Percentiles rank a stretch among this genome's conserved stretches.
Conservation (phyloP, 2,329 filamentous ascomycete genomes). For the Niveomyces coronatus region DNA sequence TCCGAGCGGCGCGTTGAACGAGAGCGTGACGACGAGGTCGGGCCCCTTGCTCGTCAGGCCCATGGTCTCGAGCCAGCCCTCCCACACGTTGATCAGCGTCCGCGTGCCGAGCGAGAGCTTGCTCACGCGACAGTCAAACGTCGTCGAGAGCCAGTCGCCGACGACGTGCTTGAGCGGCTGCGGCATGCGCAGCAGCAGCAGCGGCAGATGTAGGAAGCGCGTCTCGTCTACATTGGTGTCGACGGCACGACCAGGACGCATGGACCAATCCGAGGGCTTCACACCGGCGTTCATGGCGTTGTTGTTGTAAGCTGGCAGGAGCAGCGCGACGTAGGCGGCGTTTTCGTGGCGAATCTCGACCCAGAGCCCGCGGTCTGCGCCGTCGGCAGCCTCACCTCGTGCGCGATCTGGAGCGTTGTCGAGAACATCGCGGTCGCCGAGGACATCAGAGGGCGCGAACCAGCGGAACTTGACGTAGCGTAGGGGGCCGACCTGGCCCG, state of each 20-base stretch:
- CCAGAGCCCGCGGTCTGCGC: constrained; percentile 26
- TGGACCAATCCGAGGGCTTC: constrained; percentile 13
- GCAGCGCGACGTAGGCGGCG: constrained; percentile 37
- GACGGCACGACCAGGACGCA: constrained; percentile 12
- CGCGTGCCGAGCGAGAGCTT: constrained; percentile 39
- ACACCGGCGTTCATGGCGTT: not conserved
- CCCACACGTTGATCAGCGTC: constrained; percentile 39
- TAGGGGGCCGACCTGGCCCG: constrained; percentile 31
- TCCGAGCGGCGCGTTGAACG: constrained; percentile 34
- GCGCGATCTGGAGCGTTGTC: constrained; percentile 11
- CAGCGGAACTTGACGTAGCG: constrained; percentile 38
- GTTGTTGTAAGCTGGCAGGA: constrained; percentile 31
- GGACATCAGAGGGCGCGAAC: constrained; percentile 25
- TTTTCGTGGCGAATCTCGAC: constrained; percentile 44
- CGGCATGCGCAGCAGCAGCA: constrained; percentile 47
- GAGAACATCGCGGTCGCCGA: constrained; percentile 20
- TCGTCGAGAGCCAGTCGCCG: constrained; percentile 39
- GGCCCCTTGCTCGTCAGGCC: constrained; percentile 24
- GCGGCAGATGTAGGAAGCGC: constrained; percentile 34
- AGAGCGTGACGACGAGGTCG: constrained; percentile 41
- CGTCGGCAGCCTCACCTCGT: constrained; percentile 13
- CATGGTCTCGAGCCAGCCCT: constrained; percentile 36
- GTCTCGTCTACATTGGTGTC: constrained; percentile 2
- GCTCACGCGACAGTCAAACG: constrained; percentile 47
- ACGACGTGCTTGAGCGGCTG: constrained; percentile 38